phyloP scores from a whole-genome alignment of 2,329 filamentous ascomycete species.

The Apiospora rasikravindrae region DNA sequence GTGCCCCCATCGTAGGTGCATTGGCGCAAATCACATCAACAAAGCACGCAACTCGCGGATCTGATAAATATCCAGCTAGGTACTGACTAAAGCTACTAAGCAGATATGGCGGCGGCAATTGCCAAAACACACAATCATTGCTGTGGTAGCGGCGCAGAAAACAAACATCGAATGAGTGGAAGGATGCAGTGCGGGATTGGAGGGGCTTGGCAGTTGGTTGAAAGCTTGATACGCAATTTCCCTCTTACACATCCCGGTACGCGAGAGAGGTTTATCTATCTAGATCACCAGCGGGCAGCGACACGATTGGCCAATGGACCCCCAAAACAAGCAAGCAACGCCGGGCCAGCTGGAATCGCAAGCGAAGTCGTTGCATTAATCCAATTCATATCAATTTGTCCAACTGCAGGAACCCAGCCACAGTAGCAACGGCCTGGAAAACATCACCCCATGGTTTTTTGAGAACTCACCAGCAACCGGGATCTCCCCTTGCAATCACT shows the following conservation, averaged over 20 bases:
- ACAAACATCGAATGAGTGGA: background rate
- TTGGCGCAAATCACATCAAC: background rate
- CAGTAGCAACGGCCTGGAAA: background rate
- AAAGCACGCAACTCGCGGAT: background rate
- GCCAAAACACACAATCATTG: background rate
- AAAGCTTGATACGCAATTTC: background rate
- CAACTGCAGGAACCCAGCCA: background rate
- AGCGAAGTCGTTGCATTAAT: conserved; percentile 2
- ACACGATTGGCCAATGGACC: background rate
- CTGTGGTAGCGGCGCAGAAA: background rate
- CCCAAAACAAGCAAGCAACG: background rate
- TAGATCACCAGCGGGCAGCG: background rate
- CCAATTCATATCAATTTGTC: background rate
- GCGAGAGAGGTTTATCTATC: background rate
- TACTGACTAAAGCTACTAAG: too few species aligned
- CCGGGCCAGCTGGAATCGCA: background rate
- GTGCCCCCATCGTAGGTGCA: background rate
- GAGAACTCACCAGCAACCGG: background rate
- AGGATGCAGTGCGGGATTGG: background rate
- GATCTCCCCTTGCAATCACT: background rate
- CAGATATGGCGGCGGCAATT: background rate
- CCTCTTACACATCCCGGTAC: background rate
- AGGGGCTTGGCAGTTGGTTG: background rate
- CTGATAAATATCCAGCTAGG: background rate
- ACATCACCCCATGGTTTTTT: background rate